Conservation (phyloP, 768 basidiomycete species). For the Paxillus ammoniavirescens region DNA sequence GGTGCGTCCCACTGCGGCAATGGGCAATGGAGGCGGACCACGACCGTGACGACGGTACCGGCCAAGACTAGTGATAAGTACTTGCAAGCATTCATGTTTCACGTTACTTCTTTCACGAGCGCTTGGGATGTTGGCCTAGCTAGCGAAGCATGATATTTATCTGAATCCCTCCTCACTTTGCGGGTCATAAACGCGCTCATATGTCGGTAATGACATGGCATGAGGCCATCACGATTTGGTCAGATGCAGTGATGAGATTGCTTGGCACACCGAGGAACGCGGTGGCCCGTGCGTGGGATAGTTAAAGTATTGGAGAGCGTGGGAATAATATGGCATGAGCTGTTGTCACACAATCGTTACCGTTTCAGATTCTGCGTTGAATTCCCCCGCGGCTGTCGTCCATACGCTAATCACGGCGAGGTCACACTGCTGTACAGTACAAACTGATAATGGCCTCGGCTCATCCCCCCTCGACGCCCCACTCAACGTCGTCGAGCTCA, state of each 20-base stretch:
- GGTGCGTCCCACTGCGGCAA: too few species aligned
- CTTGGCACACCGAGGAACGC: background rate
- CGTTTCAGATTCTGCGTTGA: conserved; percentile 24
- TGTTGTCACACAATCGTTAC: conserved; percentile 29
- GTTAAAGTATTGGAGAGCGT: background rate
- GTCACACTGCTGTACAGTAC: conserved; percentile 33
- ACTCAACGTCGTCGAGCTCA: conserved; percentile 15
- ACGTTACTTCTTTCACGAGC: too few species aligned
- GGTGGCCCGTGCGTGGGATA: conserved; percentile 29
- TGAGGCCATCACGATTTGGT: too few species aligned
- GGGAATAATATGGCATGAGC: conserved; percentile 13
- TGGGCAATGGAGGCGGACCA: too few species aligned
- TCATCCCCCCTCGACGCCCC: conserved; percentile 15
- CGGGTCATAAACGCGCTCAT: too few species aligned
- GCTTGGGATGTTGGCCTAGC: too few species aligned
- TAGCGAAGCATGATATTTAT: too few species aligned
- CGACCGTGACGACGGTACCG: too few species aligned
- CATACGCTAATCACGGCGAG: conserved; percentile 37
- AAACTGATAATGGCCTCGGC: conserved; percentile 30
- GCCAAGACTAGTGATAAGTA: too few species aligned
- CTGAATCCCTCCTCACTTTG: too few species aligned
- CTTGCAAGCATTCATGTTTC: too few species aligned
- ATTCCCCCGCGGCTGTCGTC: conserved; percentile 35
- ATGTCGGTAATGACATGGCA: background rate
- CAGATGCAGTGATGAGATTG: too few species aligned